Conservation (phyloP, 1,284 basidiomycete genomes). For the Cryptococcus sp. region DNA sequence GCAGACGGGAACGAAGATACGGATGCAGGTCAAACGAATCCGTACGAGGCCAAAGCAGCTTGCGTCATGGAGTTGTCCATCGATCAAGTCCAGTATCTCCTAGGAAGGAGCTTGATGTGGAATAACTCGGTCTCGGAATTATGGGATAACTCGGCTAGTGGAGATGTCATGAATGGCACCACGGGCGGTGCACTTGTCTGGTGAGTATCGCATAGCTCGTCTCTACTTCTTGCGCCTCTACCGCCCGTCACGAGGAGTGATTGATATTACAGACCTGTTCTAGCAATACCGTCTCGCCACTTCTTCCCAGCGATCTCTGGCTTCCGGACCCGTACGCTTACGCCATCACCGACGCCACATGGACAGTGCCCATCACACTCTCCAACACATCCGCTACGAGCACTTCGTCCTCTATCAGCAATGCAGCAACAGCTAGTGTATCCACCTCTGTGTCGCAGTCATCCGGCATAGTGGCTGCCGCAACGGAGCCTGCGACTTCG, state of each 20-base stretch:
- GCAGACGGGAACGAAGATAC: background rate
- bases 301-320: background rate
- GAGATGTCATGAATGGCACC: constrained; percentile 9
- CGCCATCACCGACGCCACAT: background rate
- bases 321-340: background rate
- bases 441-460: background rate
- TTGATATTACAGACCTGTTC: background rate
- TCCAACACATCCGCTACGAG: background rate
- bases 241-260: background rate
- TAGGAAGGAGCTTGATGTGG: constrained; percentile 7
- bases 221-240: too few species aligned
- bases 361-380: background rate
- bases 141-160: constrained; percentile 3
- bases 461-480: background rate
- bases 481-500: background rate
- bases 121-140: constrained; percentile 1
- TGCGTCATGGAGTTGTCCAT: constrained; percentile 10
- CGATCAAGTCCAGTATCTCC: constrained; percentile 9
- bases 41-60: constrained; percentile 1
- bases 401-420: background rate
- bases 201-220: background rate
- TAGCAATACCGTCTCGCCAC: background rate
- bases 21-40: too few species aligned
- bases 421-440: background rate
- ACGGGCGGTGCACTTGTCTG: constrained; percentile 5